These are phyloP conservation scores for Funneliformis geosporum DNA, from an alignment of 192 early-diverging fungal species.

Conservation along the genomic window DNA sequence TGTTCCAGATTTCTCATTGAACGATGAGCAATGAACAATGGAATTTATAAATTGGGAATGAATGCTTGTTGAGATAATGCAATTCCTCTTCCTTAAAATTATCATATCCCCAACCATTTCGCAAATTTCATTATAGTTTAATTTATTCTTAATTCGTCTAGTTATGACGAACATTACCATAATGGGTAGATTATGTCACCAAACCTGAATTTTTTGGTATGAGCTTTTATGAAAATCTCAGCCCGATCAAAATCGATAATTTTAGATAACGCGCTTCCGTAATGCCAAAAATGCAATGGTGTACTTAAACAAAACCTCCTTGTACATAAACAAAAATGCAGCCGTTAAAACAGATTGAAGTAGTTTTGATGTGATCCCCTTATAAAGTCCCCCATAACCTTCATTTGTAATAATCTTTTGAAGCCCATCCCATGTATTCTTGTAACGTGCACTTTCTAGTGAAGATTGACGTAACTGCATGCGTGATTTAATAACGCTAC, in stretches of 20 bases:
- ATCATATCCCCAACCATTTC: neutral
- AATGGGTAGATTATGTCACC: no score
- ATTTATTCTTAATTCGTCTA: neutral
- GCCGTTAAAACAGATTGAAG: slow-evolving; percentile 93
- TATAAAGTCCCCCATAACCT: slow-evolving; percentile 85
- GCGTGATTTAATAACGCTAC: slow-evolving; percentile 89
- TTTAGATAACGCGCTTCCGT: neutral
- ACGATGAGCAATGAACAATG: no score
- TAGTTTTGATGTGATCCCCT: slow-evolving; percentile 94
- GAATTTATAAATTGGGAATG: neutral
- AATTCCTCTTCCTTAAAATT: neutral
- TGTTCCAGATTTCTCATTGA: no score
- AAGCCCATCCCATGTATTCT: slow-evolving; percentile 83
- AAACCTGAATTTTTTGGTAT: neutral
- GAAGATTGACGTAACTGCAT: slow-evolving; percentile 92
- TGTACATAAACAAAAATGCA: slow-evolving; percentile 95
- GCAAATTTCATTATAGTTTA: neutral
- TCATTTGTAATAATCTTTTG: slow-evolving; percentile 89
- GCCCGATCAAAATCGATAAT: neutral
- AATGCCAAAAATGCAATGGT: slow-evolving; percentile 48
- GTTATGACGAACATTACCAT: no score
- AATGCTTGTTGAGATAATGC: neutral
- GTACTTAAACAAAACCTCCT: slow-evolving; percentile 77
- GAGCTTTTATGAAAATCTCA: neutral
- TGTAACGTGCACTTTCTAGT: slow-evolving; percentile 67